Evolutionary conservation across 108 stramenopile species (phyloP).

Genomic region (Stephanodiscus triporus): DNA sequence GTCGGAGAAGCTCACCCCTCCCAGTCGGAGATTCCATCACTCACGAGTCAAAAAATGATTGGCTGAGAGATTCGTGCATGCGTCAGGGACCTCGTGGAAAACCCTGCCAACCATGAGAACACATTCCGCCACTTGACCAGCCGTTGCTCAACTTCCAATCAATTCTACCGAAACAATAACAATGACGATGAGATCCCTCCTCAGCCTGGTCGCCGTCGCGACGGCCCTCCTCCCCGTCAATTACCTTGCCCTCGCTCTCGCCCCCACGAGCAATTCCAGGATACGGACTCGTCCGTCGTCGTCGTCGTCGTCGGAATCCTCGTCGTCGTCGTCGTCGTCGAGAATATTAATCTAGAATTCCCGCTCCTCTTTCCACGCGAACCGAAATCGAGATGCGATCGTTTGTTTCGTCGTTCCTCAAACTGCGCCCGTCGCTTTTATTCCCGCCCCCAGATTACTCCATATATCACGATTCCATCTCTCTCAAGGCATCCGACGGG

Average conservation of each 20-base stretch:
- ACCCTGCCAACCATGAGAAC: too few species aligned
- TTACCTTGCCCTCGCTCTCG: background rate
- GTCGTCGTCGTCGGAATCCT: background rate
- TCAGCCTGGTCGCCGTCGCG: background rate
- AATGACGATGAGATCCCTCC: slow-evolving; percentile 13
- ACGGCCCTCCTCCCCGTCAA: background rate
- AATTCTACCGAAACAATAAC: background rate
- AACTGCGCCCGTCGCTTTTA: background rate
- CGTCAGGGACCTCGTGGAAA: too few species aligned
- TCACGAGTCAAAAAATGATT: too few species aligned
- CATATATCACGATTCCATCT: slow-evolving; percentile 73
- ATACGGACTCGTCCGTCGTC: slow-evolving; percentile 1
- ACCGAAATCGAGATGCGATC: too few species aligned
- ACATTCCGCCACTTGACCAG: too few species aligned
- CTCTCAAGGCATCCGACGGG: slow-evolving; percentile 63
- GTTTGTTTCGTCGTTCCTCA: background rate
- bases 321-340: slow-evolving; percentile 1
- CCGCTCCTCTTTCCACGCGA: too few species aligned
- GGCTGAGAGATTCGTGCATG: too few species aligned
- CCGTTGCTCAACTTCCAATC: background rate
- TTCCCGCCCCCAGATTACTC: slow-evolving; percentile 58
- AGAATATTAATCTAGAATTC: background rate
- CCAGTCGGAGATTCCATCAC: too few species aligned
- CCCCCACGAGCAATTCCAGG: slow-evolving; percentile 4
- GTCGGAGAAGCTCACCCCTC: too few species aligned